These are phyloP conservation scores for Colletotrichum sp. DNA, from an alignment of 2,329 filamentous ascomycete species.

Conservation along the genomic window DNA sequence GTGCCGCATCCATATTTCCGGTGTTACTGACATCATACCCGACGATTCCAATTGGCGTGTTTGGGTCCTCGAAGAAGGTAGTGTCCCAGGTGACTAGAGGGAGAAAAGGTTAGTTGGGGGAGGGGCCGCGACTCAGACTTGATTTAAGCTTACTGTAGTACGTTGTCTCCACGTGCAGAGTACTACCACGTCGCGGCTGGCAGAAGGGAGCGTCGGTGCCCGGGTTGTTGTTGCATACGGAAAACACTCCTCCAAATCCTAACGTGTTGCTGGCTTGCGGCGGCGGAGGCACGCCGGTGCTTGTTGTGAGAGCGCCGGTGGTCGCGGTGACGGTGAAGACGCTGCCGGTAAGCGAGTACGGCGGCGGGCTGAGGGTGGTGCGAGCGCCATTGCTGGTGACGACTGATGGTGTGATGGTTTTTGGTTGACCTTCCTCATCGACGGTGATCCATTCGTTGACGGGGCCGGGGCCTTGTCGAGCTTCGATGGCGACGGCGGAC, in stretches of 20 bases:
- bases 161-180: constrained; percentile 30
- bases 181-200: constrained; percentile 30
- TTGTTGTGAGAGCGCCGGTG: constrained; percentile 26
- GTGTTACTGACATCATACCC: constrained; percentile 14
- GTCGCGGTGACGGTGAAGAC: constrained; percentile 32
- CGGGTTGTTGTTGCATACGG: constrained; percentile 29
- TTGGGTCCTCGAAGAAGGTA: constrained; percentile 26
- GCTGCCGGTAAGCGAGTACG: constrained; percentile 29
- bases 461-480: constrained; percentile 1
- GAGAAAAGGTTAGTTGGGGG: neutral
- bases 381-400: constrained; percentile 27
- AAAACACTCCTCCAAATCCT: constrained; percentile 31
- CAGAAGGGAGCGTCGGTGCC: constrained; percentile 35
- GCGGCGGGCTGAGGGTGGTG: constrained; percentile 32
- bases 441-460: constrained; percentile 35
- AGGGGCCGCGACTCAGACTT: neutral
- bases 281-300: constrained; percentile 34
- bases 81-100: constrained; percentile 37
- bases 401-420: constrained; percentile 32
- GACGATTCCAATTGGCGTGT: constrained; percentile 23
- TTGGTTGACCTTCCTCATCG: constrained; percentile 27
- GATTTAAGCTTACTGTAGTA: constrained; percentile 35
- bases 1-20: constrained; percentile 10
- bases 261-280: constrained; percentile 30
- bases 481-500: constrained; percentile 9